Conservation (phyloP, 495 filamentous ascomycete genomes). For the Xylaria palmicola region DNA sequence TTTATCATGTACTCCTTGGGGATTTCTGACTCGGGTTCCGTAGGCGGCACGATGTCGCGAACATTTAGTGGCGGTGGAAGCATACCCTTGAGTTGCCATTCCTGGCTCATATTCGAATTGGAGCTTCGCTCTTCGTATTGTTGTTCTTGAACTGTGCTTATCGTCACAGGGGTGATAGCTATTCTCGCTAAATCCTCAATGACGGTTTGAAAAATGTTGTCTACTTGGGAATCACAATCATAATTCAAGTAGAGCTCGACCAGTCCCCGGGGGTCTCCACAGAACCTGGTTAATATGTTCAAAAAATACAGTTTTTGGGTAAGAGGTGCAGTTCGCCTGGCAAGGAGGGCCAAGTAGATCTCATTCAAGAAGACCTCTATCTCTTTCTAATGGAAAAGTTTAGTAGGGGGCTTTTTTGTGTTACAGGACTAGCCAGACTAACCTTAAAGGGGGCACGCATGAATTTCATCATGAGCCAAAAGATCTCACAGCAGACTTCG, state of each 20-base stretch:
- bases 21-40: slow-evolving; percentile 63
- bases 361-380: slow-evolving; percentile 98
- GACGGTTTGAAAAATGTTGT: slow-evolving; percentile 95
- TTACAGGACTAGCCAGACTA: slow-evolving; percentile 20
- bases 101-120: slow-evolving; percentile 56
- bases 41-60: slow-evolving; percentile 61
- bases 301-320: slow-evolving; percentile 93
- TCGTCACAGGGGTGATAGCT: slow-evolving; percentile 67
- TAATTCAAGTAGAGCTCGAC: slow-evolving; percentile 99
- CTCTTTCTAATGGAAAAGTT: slow-evolving; percentile 67
- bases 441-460: slow-evolving; percentile 94
- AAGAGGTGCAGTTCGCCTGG: slow-evolving; percentile 77
- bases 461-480: slow-evolving; percentile 93
- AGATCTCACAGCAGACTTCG: slow-evolving; percentile 95
- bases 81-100: slow-evolving; percentile 82
- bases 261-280: slow-evolving; percentile 79
- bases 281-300: slow-evolving; percentile 77
- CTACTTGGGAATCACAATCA: slow-evolving; percentile 90
- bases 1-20: slow-evolving; percentile 87
- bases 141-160: slow-evolving; percentile 77
- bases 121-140: slow-evolving; percentile 72
- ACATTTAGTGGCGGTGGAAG: slow-evolving; percentile 83
- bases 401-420: too few relatives aligned
- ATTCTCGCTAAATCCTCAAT: slow-evolving; percentile 91
- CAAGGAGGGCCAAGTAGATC: slow-evolving; percentile 91